Evolutionary conservation across 2,329 filamentous ascomycete species (phyloP).

Genomic region (Aspergillus sp.): DNA sequence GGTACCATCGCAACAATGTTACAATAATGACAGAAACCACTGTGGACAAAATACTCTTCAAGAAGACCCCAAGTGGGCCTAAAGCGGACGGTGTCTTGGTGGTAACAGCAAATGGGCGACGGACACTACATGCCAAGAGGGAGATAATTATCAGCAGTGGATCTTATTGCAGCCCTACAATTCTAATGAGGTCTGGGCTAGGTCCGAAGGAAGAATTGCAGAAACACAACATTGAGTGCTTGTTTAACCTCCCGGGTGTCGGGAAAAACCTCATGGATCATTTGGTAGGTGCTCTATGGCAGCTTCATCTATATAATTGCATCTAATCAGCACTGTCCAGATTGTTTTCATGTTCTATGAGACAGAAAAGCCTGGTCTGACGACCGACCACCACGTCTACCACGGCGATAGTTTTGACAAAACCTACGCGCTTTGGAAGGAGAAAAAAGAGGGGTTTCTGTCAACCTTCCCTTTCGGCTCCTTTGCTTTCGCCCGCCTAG

Average conservation of each 20-base stretch:
- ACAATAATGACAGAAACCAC: conserved; percentile 52
- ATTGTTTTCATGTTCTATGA: conserved; percentile 65
- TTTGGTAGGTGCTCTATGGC: conserved; percentile 37
- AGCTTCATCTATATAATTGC: too few species aligned
- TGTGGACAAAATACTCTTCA: conserved; percentile 57
- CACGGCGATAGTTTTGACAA: conserved; percentile 55
- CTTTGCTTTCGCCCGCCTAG: conserved; percentile 64
- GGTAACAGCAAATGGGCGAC: conserved; percentile 34
- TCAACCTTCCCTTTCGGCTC: conserved; percentile 65
- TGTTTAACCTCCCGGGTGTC: conserved; percentile 53
- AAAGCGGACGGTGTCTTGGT: conserved; percentile 44
- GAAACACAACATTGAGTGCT: conserved; percentile 46
- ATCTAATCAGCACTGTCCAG: conserved; percentile 29
- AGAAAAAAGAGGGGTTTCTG: conserved; percentile 60
- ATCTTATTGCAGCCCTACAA: conserved; percentile 53
- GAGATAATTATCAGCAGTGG: conserved; percentile 55
- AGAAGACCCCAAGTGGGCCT: conserved; percentile 36
- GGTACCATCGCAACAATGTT: conserved; percentile 49
- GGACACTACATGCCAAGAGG: conserved; percentile 44
- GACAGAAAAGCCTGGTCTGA: conserved; percentile 54
- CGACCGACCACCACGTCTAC: conserved; percentile 60
- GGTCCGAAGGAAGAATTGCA: conserved; percentile 50
- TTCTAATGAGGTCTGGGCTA: conserved; percentile 58
- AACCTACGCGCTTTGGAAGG: conserved; percentile 58
- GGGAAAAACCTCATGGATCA: conserved; percentile 59